Percentiles rank a stretch among this genome's conserved stretches.
These are phyloP conservation scores for Mycena leptocephala DNA, from an alignment of 768 basidiomycete genomes.

Conservation along the genomic window DNA sequence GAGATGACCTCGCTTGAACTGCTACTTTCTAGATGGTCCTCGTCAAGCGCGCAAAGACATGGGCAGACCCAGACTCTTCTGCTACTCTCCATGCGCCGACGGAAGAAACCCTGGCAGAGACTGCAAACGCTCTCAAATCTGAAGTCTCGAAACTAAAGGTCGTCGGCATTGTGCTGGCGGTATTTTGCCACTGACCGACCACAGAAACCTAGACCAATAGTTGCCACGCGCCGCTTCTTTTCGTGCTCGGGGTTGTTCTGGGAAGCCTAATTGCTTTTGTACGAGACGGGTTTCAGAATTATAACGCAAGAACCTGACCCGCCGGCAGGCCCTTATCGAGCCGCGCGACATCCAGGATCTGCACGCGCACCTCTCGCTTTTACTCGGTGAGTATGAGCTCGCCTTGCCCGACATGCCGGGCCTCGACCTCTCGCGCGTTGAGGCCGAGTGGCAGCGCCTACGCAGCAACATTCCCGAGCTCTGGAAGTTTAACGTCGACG, in stretches of 20 bases:
- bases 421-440: conserved; percentile 78
- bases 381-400: conserved; percentile 83
- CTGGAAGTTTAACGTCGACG: conserved; percentile 88
- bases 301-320: not conserved
- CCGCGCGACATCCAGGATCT: conserved; percentile 79
- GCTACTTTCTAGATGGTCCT: conserved; percentile 46
- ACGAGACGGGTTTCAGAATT: not conserved
- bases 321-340: conserved; percentile 65
- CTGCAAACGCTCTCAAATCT: conserved; percentile 15
- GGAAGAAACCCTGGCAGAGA: not conserved
- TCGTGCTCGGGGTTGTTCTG: conserved; percentile 79
- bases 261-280: conserved; percentile 75
- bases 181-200: conserved; percentile 33
- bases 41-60: conserved; percentile 50
- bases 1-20: not conserved
- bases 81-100: not conserved
- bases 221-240: conserved; percentile 68
- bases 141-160: conserved; percentile 46
- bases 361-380: conserved; percentile 75
- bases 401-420: conserved; percentile 75
- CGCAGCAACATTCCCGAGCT: conserved; percentile 82
- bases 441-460: conserved; percentile 80
- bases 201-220: conserved; percentile 44
- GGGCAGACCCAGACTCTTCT: conserved; percentile 43
- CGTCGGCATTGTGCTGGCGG: conserved; percentile 31